Conservation (phyloP, 202 grass and related monocot species). For the Digitaria exilis region DNA sequence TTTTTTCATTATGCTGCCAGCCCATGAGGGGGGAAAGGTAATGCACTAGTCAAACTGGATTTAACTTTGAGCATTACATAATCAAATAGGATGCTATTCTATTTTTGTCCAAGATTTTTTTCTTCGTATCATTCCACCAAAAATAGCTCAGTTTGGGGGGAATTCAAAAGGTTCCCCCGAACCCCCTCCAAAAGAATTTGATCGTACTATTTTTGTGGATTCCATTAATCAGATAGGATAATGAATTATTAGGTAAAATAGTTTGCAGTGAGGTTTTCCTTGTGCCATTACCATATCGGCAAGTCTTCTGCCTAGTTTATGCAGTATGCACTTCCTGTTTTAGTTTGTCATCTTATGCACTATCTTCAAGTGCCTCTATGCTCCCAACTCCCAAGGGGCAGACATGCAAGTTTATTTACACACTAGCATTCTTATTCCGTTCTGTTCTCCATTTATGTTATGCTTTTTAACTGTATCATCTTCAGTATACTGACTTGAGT, state of each 20-base stretch:
- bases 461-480: conserved; percentile 12
- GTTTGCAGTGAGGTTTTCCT: neutral
- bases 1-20: neutral
- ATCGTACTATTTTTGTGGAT: neutral
- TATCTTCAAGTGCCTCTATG: conserved; percentile 9
- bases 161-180: too few species aligned
- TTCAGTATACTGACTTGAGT: conserved; percentile 28
- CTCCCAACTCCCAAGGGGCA: neutral
- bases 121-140: neutral
- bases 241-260: neutral
- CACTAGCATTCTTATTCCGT: conserved; percentile 16
- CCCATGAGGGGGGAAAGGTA: neutral
- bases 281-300: conserved; percentile 13
- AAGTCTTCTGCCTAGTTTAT: neutral
- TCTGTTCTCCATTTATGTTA: conserved; percentile 15
- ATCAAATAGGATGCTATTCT: neutral
- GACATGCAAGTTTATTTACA: conserved; percentile 17
- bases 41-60: neutral
- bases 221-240: neutral
- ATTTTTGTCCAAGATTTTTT: neutral
- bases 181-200: too few species aligned
- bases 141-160: too few species aligned
- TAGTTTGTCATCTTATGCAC: neutral
- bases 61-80: neutral
- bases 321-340: neutral